Evolutionary conservation across 345 rosid species (phyloP).

Genomic region (Salix dunnii): DNA sequence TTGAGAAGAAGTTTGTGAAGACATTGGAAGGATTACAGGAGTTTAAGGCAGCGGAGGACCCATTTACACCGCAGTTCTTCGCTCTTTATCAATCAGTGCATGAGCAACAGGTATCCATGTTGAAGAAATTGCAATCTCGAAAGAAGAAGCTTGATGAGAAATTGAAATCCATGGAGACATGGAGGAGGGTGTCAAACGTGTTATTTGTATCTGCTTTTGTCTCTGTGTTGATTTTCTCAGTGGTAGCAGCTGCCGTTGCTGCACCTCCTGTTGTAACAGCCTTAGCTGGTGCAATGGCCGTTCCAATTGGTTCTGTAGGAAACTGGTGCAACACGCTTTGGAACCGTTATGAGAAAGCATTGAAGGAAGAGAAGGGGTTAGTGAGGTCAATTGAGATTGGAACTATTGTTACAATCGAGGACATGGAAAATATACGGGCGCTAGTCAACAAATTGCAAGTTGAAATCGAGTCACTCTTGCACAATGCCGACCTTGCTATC

Average conservation of each 20-base stretch:
- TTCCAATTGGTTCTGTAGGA: too few relatives aligned
- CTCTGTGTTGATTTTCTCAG: constrained; percentile 71
- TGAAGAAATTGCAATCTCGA: constrained; percentile 39
- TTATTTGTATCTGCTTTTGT: constrained; percentile 67
- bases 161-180: constrained; percentile 51
- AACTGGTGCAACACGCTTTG: too few relatives aligned
- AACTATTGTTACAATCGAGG: too few relatives aligned
- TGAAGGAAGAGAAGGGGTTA: too few relatives aligned
- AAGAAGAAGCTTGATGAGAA: constrained; percentile 69
- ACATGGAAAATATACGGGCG: constrained; percentile 61
- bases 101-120: constrained; percentile 51
- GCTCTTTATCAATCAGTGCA: constrained; percentile 42
- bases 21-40: constrained; percentile 62
- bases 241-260: constrained; percentile 91
- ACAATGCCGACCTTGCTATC: constrained; percentile 50
- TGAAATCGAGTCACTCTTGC: constrained; percentile 50
- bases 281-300: too few relatives aligned
- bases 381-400: too few relatives aligned
- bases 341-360: too few relatives aligned
- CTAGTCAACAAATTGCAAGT: constrained; percentile 56
- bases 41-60: constrained; percentile 64
- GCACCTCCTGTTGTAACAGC: too few relatives aligned
- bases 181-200: constrained; percentile 73
- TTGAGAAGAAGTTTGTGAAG: constrained; percentile 44
- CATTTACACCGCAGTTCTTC: constrained; percentile 65